A percentile compares a stretch with the other conserved stretches of the same genome.
Evolutionary conservation across 2,329 filamentous ascomycete species (phyloP).

Genomic region (Aureobasidium subglaciale): DNA sequence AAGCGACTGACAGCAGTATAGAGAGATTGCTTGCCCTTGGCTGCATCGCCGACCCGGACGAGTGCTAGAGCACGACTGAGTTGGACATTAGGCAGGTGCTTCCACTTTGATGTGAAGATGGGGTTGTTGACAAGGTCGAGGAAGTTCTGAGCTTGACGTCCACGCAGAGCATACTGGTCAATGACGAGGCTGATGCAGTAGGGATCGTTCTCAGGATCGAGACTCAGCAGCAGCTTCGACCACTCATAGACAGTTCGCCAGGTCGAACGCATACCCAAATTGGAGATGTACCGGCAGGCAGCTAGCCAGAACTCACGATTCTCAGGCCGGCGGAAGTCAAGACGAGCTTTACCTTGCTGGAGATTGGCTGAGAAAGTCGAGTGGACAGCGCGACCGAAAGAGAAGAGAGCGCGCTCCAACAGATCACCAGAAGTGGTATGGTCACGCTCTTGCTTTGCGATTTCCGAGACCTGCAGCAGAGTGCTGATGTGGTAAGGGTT

Average conservation of each 20-base stretch:
- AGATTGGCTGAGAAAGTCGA: slow-evolving; percentile 73
- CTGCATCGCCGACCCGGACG: slow-evolving; percentile 59
- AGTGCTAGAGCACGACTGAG: slow-evolving; percentile 73
- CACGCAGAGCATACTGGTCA: slow-evolving; percentile 77
- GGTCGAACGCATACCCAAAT: slow-evolving; percentile 82
- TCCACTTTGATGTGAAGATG: slow-evolving; percentile 42
- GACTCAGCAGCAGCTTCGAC: slow-evolving; percentile 72
- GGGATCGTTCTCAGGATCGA: slow-evolving; percentile 68
- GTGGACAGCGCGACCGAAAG: slow-evolving; percentile 81
- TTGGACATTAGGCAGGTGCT: slow-evolving; percentile 60
- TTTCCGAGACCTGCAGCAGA: slow-evolving; percentile 85
- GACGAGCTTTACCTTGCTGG: slow-evolving; percentile 66
- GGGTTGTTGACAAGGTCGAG: slow-evolving; percentile 57
- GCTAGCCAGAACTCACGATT: slow-evolving; percentile 92
- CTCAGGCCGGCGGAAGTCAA: slow-evolving; percentile 75
- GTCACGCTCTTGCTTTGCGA: slow-evolving; percentile 87
- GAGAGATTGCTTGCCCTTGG: slow-evolving; percentile 59
- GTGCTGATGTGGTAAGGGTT: slow-evolving; percentile 90
- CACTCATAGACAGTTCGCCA: slow-evolving; percentile 91
- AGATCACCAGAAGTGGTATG: slow-evolving; percentile 79
- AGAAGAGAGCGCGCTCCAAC: slow-evolving; percentile 84
- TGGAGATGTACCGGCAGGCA: slow-evolving; percentile 80
- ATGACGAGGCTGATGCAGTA: slow-evolving; percentile 76
- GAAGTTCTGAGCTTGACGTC: slow-evolving; percentile 68
- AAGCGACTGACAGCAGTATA: slow-evolving; percentile 61